Evolutionary conservation across 2,329 filamentous ascomycete genomes (phyloP).

Genomic region (Parascedosporium putredinis): DNA sequence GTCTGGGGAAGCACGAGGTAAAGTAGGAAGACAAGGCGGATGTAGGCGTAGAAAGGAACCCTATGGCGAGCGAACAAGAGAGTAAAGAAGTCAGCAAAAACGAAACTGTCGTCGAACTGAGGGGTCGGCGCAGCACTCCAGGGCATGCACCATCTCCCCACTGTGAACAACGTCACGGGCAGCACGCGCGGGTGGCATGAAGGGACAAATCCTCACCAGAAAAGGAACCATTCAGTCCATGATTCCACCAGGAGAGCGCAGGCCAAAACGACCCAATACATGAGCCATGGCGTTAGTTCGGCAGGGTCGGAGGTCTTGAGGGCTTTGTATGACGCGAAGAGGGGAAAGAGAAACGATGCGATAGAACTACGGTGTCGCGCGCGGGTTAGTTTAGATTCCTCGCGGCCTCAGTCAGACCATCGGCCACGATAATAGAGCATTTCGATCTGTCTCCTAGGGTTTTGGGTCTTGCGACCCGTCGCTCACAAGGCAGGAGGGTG

Average conservation of each 20-base stretch:
- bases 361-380: constrained; percentile 49
- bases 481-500: constrained; percentile 11
- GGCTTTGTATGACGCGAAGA: constrained; percentile 97
- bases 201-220: constrained; percentile 45
- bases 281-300: constrained; percentile 90
- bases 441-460: constrained; percentile 12
- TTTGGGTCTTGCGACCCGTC: constrained; percentile 12
- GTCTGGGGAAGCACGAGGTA: constrained; percentile 96
- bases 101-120: too few relatives aligned
- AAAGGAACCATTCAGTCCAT: constrained; percentile 77
- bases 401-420: constrained; percentile 9
- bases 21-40: constrained; percentile 75
- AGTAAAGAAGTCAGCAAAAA: too few relatives aligned
- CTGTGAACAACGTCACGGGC: too few relatives aligned
- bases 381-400: constrained; percentile 10
- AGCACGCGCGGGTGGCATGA: too few relatives aligned
- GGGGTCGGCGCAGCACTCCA: too few relatives aligned
- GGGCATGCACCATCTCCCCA: too few relatives aligned
- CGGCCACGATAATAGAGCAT: not conserved
- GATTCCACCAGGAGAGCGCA: constrained; percentile 74
- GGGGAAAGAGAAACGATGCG: constrained; percentile 83
- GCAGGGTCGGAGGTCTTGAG: constrained; percentile 85
- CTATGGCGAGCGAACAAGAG: constrained; percentile 23
- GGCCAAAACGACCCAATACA: constrained; percentile 95
- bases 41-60: constrained; percentile 90